Conservation (phyloP, 2,329 filamentous ascomycete species). For the Aspergillus brunneoviolaceus region DNA sequence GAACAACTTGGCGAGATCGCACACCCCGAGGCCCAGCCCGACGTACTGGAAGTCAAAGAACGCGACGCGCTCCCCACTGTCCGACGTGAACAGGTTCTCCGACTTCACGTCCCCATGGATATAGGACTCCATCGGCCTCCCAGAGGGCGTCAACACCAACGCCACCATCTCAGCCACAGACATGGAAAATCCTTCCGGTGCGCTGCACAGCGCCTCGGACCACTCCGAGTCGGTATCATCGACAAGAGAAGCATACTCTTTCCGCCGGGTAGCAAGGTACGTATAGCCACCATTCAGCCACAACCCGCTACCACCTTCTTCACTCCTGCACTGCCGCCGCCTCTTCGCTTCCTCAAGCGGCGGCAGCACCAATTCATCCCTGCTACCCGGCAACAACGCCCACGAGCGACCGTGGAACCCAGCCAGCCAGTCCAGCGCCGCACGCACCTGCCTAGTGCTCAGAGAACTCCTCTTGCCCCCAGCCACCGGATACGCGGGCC, state of each 20-base stretch:
- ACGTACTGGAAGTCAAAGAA: slow-evolving; percentile 72
- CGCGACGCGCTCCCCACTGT: slow-evolving; percentile 52
- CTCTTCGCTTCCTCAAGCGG: slow-evolving; percentile 56
- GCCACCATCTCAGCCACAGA: slow-evolving; percentile 57
- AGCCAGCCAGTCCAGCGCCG: slow-evolving; percentile 63
- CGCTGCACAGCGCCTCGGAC: slow-evolving; percentile 51
- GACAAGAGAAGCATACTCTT: slow-evolving; percentile 54
- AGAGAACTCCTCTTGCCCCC: slow-evolving; percentile 45
- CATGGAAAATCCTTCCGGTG: slow-evolving; percentile 15
- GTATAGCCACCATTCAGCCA: slow-evolving; percentile 71
- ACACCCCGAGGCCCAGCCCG: slow-evolving; percentile 63
- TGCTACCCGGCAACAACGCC: slow-evolving; percentile 31
- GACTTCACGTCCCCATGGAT: slow-evolving; percentile 71
- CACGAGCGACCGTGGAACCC: slow-evolving; percentile 60
- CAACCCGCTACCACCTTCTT: slow-evolving; percentile 31
- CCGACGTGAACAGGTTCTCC: slow-evolving; percentile 63
- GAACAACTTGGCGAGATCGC: slow-evolving; percentile 66
- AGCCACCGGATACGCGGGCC: slow-evolving; percentile 54
- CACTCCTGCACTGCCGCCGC: slow-evolving; percentile 18
- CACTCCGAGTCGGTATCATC: slow-evolving; percentile 55
- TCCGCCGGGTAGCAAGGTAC: slow-evolving; percentile 62
- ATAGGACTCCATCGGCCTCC: slow-evolving; percentile 53
- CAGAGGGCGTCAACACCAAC: slow-evolving; percentile 49
- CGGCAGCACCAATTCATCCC: slow-evolving; percentile 40
- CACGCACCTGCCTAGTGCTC: slow-evolving; percentile 48